Base-by-base conservation (phyloP, 257 asterid genomes). In the Nicotiana knightiana region DNA sequence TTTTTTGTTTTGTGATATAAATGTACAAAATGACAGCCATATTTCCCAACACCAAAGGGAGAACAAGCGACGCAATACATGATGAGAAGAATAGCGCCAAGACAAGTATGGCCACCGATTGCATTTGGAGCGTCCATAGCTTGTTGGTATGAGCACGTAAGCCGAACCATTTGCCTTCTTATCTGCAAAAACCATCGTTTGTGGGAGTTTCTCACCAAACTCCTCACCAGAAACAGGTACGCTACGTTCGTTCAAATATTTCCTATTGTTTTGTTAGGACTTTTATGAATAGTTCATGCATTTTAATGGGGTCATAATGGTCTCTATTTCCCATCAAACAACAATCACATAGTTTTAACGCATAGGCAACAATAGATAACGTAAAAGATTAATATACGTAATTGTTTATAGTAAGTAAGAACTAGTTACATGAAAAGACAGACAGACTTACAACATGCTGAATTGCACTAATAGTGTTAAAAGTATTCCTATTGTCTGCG, bases 71-170 rank as follows among this genome's bases (percentile, higher is more conserved):
- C 97, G 0, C 99, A 94, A 12, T 88, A 94, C 83, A 94, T 90
- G 90, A 93, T 96, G 98, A 88, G 97, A 43, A 86, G 90, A 76
- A 89, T 96, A 67, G 99, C 97, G 7, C 99, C 99, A 6, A 86
- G 99, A 84, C 89, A 95, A 4, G 91, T 96, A 82, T 96, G 97
- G 97, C 99, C 99, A 3, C 35, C 81, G 5, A 92, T 94, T 2
- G 94, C 91, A 0, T 92, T 96, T 35, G 99, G 97, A 28, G 93
- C 98, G n/a, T 96, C 99, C 7, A 9, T 96, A 1, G 98, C 97
- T 5, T 94, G 97, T 62, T 96, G 99, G 99, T 96, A 96, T 83
- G 99, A 96, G 77, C 99, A 96, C 77, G 83, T 96, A 9, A 88
- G 95, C 84, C 89, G 99, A 65, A 93, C 98, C 2, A 76, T 91